phyloP scores from a whole-genome alignment of 768 basidiomycete genomes.

The Neoboletus subvelutipes region DNA sequence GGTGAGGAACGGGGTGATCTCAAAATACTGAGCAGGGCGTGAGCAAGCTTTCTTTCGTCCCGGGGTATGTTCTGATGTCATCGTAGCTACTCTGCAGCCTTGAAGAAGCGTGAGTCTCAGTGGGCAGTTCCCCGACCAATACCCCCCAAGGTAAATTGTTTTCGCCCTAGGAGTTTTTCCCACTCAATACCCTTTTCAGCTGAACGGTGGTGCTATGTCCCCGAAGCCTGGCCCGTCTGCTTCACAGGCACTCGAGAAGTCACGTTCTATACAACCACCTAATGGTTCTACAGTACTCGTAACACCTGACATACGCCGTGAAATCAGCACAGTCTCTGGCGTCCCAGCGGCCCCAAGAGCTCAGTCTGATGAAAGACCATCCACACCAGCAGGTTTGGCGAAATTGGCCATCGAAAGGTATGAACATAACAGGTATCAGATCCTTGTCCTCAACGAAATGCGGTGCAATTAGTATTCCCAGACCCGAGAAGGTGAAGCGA shows the following conservation, averaged over 20 bases:
- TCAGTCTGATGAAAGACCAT: slow-evolving; percentile 44
- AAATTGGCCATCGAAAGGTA: slow-evolving; percentile 72
- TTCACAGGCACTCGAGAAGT: slow-evolving; percentile 37
- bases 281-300: slow-evolving; percentile 38
- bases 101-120: slow-evolving; percentile 69
- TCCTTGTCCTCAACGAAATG: slow-evolving; percentile 6
- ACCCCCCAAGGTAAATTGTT: slow-evolving; percentile 33
- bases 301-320: slow-evolving; percentile 40
- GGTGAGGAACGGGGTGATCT: slow-evolving; percentile 82
- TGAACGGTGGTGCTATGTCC: slow-evolving; percentile 29
- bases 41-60: slow-evolving; percentile 29
- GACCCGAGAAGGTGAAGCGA: slow-evolving; percentile 78
- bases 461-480: slow-evolving; percentile 52
- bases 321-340: slow-evolving; percentile 26
- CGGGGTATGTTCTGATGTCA: slow-evolving; percentile 5
- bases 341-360: slow-evolving; percentile 51
- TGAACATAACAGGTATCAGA: slow-evolving; percentile 1
- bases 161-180: neutral
- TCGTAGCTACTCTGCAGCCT: slow-evolving; percentile 64
- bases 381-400: slow-evolving; percentile 37
- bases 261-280: slow-evolving; percentile 33
- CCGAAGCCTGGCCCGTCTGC: slow-evolving; percentile 22
- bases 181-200: slow-evolving; percentile 9
- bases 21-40: slow-evolving; percentile 79
- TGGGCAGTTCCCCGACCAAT: slow-evolving; percentile 42